Conservation (phyloP, 306 rosid genomes). For the Trifolium pratense region DNA sequence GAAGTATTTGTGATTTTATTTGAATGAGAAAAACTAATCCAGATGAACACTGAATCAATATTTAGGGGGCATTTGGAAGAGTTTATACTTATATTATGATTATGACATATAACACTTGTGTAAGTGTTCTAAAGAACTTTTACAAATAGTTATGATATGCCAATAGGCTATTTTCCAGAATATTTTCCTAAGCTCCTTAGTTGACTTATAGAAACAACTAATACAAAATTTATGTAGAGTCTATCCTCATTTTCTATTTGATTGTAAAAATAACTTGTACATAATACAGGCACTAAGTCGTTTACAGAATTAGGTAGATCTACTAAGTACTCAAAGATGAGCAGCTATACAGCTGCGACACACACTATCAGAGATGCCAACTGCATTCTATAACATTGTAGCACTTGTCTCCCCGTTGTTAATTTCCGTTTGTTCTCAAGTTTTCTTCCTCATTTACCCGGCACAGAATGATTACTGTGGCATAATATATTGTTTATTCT, state of each 20-base stretch:
- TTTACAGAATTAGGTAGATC: not conserved
- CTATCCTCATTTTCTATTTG: not conserved
- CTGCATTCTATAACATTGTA: not conserved
- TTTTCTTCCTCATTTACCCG: slow-evolving; percentile 14
- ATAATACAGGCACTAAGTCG: not conserved
- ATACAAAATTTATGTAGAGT: not conserved
- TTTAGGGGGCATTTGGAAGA: not conserved
- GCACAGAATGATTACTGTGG: slow-evolving; percentile 30
- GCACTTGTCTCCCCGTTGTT: not conserved
- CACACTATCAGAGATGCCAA: not conserved
- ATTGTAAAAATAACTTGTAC: not conserved
- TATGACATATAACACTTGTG: not conserved
- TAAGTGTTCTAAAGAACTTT: not conserved
- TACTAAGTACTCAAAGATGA: not conserved
- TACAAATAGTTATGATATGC: not conserved
- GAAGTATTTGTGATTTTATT: not conserved
- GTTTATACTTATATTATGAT: not conserved
- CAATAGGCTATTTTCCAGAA: not conserved
- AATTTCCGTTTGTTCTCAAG: slow-evolving; percentile 8
- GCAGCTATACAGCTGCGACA: not conserved
- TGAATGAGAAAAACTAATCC: not conserved
- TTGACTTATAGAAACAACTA: not conserved
- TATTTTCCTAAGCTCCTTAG: slow-evolving; percentile 4
- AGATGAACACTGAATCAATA: not conserved
- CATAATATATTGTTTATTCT: slow-evolving; percentile 34